Evolutionary conservation across 345 rosid genomes (phyloP), one percentile per base, ranked within the genome.

Genomic region (Eutrema heterophyllum): DNA sequence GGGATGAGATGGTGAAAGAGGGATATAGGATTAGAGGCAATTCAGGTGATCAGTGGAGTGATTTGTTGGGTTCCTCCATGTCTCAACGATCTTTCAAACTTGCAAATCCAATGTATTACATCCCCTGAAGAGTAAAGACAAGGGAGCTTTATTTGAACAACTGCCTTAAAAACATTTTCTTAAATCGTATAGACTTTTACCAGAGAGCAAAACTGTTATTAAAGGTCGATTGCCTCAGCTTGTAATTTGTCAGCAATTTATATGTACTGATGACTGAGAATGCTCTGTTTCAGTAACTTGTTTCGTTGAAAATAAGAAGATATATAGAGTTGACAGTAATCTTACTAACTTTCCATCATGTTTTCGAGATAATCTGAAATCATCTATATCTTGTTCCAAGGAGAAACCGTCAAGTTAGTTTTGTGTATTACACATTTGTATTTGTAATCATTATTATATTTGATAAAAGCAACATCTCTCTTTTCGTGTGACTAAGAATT

Each of bases 11-110:
- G 89, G 83, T 77, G 68, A 67, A 71, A 57, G 88, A 87, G 33
- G 97, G 97, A 66, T 92, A 79, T 48, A 79, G 95, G 70, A 87
- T 94, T 54, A 81, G 77, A 7, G 98, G 98, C 13, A 94, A 94
- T 70, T 88, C 92, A 4, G 97, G 98, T 36, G 98, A 94, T 63
- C 98, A 94, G 13, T 94, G 98, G 97, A 94, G 96, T 44, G 97
- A 94, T 79, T 74, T 94, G 78, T 71, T 91, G 68, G 96, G 96
- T 35, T 70, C 80, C 39, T 30, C 84, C 2, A 78, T 88, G 81
- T 86, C 96, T 8, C 53, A 3, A 39, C 89, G 97, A 15, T 91
- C 97, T 3, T 95, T 92, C 83, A 92, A 95, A 83, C 83, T 89
- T 56, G 92, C 97, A 0, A 94, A 95, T 79, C 97, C 97, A 13